Evolutionary conservation across 2,329 filamentous ascomycete genomes (phyloP).

Genomic region (Rosellinia necatrix): DNA sequence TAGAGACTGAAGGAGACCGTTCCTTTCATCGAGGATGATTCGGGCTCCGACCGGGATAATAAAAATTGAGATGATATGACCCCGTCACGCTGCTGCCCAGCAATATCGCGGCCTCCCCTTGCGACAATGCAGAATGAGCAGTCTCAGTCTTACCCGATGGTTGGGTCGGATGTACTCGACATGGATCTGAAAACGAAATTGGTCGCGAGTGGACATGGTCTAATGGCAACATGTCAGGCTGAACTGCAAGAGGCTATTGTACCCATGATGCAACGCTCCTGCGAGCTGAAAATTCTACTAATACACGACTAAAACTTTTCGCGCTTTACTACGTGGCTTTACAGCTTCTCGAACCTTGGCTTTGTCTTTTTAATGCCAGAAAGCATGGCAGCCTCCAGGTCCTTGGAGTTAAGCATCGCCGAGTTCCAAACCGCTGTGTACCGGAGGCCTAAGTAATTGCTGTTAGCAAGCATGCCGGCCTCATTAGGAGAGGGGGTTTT

Average conservation of each 20-base stretch:
- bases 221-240: background rate
- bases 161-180: background rate
- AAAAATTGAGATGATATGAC: constrained; percentile 29
- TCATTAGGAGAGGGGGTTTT: constrained; percentile 1
- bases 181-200: background rate
- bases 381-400: constrained; percentile 74
- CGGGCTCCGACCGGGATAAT: constrained; percentile 52
- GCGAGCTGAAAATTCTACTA: background rate
- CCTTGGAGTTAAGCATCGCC: constrained; percentile 77
- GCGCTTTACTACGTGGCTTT: too few species aligned
- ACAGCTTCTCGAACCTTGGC: constrained; percentile 86
- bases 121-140: too few species aligned
- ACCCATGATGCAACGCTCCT: constrained; percentile 1
- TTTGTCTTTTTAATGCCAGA: constrained; percentile 79
- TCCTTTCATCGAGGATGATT: constrained; percentile 54
- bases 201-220: background rate
- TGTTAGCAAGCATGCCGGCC: constrained; percentile 27
- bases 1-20: constrained; percentile 58
- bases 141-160: too few species aligned
- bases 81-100: background rate
- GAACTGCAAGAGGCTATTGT: background rate
- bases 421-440: constrained; percentile 91
- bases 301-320: too few species aligned
- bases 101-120: background rate
- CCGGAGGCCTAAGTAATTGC: constrained; percentile 59